phyloP scores from a whole-genome alignment of 2,329 filamentous ascomycete genomes.

The Diaporthe sp. region DNA sequence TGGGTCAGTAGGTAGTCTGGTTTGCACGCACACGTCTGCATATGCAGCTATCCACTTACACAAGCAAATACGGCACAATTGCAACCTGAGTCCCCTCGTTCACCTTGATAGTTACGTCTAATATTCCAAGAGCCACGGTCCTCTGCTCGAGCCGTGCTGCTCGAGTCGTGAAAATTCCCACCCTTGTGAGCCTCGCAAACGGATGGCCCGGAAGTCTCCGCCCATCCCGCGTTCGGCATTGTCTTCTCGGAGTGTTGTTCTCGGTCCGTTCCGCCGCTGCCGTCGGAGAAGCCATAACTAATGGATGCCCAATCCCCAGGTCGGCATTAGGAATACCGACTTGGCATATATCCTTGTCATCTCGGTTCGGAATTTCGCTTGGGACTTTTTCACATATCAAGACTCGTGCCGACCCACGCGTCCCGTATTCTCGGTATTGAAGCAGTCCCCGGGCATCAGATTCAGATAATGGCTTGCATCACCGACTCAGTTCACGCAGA shows the following conservation, averaged over 20 bases:
- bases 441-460: neutral
- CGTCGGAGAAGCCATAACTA: neutral
- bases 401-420: neutral
- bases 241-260: neutral
- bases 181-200: neutral
- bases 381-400: neutral
- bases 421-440: neutral
- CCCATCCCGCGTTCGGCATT: neutral
- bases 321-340: neutral
- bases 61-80: neutral
- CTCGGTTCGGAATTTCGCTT: neutral
- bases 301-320: neutral
- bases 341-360: neutral
- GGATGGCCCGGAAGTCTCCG: neutral
- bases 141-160: neutral
- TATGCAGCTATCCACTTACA: neutral
- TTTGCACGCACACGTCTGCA: no score
- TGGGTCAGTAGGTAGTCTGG: neutral
- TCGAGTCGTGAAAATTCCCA: neutral
- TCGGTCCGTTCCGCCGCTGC: neutral
- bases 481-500: neutral
- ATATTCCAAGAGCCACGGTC: neutral
- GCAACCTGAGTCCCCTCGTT: neutral
- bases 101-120: neutral
- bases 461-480: neutral